These are phyloP conservation scores for Pseudogymnoascus sp. DNA, from an alignment of 2,329 filamentous ascomycete species.

Conservation along the genomic window DNA sequence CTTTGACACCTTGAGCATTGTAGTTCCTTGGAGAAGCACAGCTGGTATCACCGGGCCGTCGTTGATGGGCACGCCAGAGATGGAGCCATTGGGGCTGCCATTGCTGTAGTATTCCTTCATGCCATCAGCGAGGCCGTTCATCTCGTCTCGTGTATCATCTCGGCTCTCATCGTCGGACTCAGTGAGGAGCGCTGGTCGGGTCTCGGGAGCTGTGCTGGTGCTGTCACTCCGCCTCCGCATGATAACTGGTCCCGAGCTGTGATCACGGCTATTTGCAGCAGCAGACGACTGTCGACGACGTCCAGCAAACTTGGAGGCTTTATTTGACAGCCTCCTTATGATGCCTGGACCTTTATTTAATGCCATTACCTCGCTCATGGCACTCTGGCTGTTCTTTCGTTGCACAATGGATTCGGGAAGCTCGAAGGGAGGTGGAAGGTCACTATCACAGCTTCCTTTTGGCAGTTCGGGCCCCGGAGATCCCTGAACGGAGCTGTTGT, in stretches of 20 bases:
- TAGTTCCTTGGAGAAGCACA: conserved; percentile 68
- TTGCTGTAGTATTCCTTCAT: conserved; percentile 38
- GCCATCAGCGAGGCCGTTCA: conserved; percentile 37
- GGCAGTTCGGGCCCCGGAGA: conserved; percentile 38
- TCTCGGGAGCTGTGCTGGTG: conserved; percentile 59
- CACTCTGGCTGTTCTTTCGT: conserved; percentile 50
- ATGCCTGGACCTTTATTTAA: conserved; percentile 55
- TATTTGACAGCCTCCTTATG: conserved; percentile 78
- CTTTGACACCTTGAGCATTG: conserved; percentile 75
- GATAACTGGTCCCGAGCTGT: conserved; percentile 82
- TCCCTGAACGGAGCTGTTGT: conserved; percentile 55
- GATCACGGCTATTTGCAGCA: conserved; percentile 68
- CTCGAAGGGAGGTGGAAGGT: conserved; percentile 49
- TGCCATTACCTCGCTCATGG: conserved; percentile 53
- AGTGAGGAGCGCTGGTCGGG: conserved; percentile 32
- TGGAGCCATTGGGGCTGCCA: conserved; percentile 40
- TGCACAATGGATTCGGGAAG: conserved; percentile 63
- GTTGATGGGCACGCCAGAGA: conserved; percentile 33
- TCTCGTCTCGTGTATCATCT: conserved; percentile 40
- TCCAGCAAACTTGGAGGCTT: conserved; percentile 59
- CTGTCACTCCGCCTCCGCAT: conserved; percentile 84
- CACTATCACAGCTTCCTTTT: conserved; percentile 46
- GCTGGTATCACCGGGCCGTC: conserved; percentile 68
- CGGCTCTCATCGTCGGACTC: conserved; percentile 53
- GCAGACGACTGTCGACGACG: conserved; percentile 71